Percentiles rank a stretch among this genome's conserved stretches.
Evolutionary conservation across 106 monocot genomes (phyloP).

Genomic region (Agapanthus africanus): DNA sequence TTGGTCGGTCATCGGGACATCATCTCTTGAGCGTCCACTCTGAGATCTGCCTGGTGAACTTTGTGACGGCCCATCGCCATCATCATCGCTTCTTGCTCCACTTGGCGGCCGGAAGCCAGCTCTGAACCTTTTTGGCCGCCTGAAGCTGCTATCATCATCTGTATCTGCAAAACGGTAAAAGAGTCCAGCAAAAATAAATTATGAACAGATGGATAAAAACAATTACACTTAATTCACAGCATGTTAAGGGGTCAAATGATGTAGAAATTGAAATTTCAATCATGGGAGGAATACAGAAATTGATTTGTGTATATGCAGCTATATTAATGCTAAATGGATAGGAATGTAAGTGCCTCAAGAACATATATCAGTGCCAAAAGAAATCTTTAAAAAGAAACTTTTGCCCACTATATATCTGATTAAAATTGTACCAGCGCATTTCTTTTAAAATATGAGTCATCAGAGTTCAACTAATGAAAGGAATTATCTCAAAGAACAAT

Average conservation of each 20-base stretch:
- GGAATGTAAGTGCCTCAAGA: not conserved
- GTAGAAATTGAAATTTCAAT: too few relatives aligned
- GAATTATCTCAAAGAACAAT: not conserved
- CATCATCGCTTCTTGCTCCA: constrained; percentile 66
- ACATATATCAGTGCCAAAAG: not conserved
- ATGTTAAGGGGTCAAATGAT: too few relatives aligned
- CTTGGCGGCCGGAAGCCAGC: constrained; percentile 66
- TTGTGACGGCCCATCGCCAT: constrained; percentile 53
- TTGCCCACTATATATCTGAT: too few relatives aligned
- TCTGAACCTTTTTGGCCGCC: constrained; percentile 77
- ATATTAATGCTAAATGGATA: not conserved
- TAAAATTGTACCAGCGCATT: too few relatives aligned
- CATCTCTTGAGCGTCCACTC: constrained; percentile 71
- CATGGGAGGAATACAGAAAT: too few relatives aligned
- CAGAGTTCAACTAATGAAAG: not conserved
- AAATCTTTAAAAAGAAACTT: not conserved
- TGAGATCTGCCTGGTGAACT: constrained; percentile 95
- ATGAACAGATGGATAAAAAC: not conserved
- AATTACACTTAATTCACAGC: not conserved
- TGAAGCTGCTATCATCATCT: constrained; percentile 65
- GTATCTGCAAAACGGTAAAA: constrained; percentile 79
- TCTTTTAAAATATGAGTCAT: too few relatives aligned
- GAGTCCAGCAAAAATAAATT: too few relatives aligned
- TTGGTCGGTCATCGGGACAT: constrained; percentile 87
- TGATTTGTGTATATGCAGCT: not conserved